Evolutionary conservation across 2,329 filamentous ascomycete genomes (phyloP), one percentile per base, ranked within the genome.

Genomic region (Cytospora chrysosperma): DNA sequence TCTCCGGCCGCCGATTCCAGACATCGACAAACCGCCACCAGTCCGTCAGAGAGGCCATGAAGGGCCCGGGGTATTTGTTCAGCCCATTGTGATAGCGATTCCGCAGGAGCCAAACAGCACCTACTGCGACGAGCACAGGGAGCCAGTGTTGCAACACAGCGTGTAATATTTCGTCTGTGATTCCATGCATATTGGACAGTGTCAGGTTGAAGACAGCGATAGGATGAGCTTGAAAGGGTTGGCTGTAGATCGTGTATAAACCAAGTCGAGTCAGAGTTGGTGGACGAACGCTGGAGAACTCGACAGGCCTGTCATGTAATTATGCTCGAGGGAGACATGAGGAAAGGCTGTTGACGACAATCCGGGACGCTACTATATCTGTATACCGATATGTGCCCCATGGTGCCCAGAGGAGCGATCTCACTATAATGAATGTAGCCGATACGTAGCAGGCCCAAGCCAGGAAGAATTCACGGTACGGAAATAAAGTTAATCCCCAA

Each of bases 21-120:
- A 91, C 89, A 69, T 92, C 88, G 70, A 83, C 81, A 67, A 92
- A 85, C 24, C 91, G 82, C 90, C 91, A 94, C 81, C 85, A 87
- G 71, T 94, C 85, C 15, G 88, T 90, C 58, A 84, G 72, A 2
- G 81, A 87, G 24, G 91, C 91, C 50, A 91, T 71, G 62, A 87
- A 79, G 0, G 88, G 90, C 0, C 91, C 91, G 0, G 91, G 91
- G 69, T 91, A 92, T 70, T 83, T 86, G 74, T 88, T 85, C 64
- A 92, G 76, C 7, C 88, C 88, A 69, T 80, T 77, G 57, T 82
- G 75, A 68, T 81, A 82, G 54, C 78, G 78, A 67, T 84, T 85
- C 59, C 73, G 75, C n/a, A 76, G 69, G 13, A 85, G 74, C 71
- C 79, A 82, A 40, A 74, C 74, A 49, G 73, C 61, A 1, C 79